Conservation (phyloP, 2,329 filamentous ascomycete genomes). For the Lecanicillium sp. region DNA sequence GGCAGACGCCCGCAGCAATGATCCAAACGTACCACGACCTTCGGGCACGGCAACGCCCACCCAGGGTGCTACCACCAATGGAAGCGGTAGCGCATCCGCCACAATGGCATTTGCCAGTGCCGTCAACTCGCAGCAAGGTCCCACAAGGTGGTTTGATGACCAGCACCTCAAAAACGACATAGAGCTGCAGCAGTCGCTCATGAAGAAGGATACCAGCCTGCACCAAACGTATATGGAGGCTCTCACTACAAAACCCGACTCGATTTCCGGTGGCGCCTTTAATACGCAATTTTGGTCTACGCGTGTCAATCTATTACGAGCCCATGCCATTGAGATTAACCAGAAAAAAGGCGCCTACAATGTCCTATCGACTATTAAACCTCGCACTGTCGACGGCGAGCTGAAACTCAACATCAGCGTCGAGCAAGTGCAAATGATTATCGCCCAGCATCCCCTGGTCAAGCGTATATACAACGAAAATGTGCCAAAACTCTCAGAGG, state of each 20-base stretch:
- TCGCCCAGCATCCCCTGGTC: slow-evolving; percentile 86
- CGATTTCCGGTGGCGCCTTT: slow-evolving; percentile 73
- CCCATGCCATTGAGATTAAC: slow-evolving; percentile 80
- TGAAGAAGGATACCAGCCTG: slow-evolving; percentile 70
- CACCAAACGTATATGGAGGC: slow-evolving; percentile 84
- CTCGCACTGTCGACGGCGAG: slow-evolving; percentile 62
- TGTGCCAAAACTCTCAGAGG: slow-evolving; percentile 71
- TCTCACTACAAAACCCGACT: slow-evolving; percentile 72
- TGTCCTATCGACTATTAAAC: slow-evolving; percentile 71
- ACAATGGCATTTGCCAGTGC: slow-evolving; percentile 75
- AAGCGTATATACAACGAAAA: slow-evolving; percentile 89
- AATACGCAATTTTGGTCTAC: slow-evolving; percentile 93
- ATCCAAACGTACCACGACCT: slow-evolving; percentile 43
- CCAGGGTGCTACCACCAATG: slow-evolving; percentile 18
- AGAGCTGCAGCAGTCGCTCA: slow-evolving; percentile 77
- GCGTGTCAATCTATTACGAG: slow-evolving; percentile 74
- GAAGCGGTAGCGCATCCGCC: slow-evolving; percentile 42
- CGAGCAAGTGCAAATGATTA: slow-evolving; percentile 89
- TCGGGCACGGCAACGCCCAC: slow-evolving; percentile 21
- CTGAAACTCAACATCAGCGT: slow-evolving; percentile 77
- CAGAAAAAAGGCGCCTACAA: slow-evolving; percentile 91
- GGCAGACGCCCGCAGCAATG: slow-evolving; percentile 54
- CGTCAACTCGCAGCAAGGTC: slow-evolving; percentile 45
- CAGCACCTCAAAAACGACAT: slow-evolving; percentile 68
- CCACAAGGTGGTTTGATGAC: slow-evolving; percentile 73